Evolutionary conservation across 176 grass and related monocot species (phyloP).

Genomic region (Musa beccarii): DNA sequence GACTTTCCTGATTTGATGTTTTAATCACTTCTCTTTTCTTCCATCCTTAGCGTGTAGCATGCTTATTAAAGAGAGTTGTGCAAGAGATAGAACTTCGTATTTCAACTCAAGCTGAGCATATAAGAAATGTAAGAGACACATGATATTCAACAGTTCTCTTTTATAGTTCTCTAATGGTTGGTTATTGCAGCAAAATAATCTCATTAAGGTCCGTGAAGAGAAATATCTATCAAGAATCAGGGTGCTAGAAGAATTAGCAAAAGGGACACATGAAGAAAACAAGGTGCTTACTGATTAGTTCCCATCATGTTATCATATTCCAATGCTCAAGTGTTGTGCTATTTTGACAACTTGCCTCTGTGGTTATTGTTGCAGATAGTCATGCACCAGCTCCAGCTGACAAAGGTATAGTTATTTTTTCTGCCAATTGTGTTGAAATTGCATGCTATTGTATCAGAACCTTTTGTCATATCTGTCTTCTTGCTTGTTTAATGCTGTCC

Average conservation of each 20-base stretch:
- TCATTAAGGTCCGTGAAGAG: slow-evolving; percentile 60
- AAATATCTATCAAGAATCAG: slow-evolving; percentile 76
- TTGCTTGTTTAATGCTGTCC: too few species aligned
- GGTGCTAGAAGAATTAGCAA: slow-evolving; percentile 70
- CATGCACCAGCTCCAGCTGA: not conserved
- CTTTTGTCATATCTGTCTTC: not conserved
- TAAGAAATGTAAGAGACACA: slow-evolving; percentile 48
- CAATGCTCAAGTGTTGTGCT: not conserved
- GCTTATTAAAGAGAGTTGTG: slow-evolving; percentile 54
- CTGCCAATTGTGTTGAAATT: not conserved
- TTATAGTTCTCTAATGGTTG: slow-evolving; percentile 18
- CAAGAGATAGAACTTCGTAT: slow-evolving; percentile 58
- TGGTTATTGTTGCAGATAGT: not conserved
- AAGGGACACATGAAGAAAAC: slow-evolving; percentile 91
- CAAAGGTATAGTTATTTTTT: not conserved
- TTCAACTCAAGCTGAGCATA: slow-evolving; percentile 62
- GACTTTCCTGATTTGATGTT: not conserved
- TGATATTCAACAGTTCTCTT: not conserved
- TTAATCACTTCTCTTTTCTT: slow-evolving; percentile 9
- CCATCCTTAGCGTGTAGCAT: slow-evolving; percentile 38
- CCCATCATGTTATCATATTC: not conserved
- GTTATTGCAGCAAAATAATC: slow-evolving; percentile 72
- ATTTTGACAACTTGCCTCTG: not conserved
- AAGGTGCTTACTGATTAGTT: slow-evolving; percentile 34
- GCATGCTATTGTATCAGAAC: not conserved